Evolutionary conservation across 2,329 filamentous ascomycete genomes (phyloP), one percentile per base, ranked within the genome.

Genomic region (Pestalotiopsis sp.): DNA sequence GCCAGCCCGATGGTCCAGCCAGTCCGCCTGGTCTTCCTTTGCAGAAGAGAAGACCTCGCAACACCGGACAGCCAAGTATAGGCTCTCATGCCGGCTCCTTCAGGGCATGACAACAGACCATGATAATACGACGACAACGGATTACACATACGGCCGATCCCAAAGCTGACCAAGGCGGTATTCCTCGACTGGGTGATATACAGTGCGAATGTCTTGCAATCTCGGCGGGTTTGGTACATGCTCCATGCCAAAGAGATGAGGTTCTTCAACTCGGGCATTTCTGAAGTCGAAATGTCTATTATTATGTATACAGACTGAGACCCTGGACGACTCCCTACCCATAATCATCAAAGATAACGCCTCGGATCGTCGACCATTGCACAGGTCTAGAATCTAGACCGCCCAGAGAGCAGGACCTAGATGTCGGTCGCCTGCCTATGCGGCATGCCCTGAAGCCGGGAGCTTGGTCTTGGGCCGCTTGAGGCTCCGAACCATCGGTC

Each of bases 401-500:
- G 45, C 45, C 45, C 45, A 52, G 17, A 52, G 17, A 23, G 17
- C 45, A 52, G 45, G 45, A 52, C n/a, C 45, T 52, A 52, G 45
- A 52, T 52, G 45, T 20, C 17, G 11, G 45, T 52, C 45, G 17
- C 14, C 45, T 52, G 20, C 45, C 31, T 36, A 52, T n/a, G 23
- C 17, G 45, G 17, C 14, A 9, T 17, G 14, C 45, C 45, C 20
- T n/a, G 45, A n/a, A 52, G 45, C 20, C 45, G 45, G 45, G n/a
- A 52, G 45, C 7, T 52, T 52, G 45, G 45, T 52, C 45, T 52
- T 40, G 20, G 23, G 41, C n/a, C 20, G 52, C n/a, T 20, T 66
- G 65, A 66, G 65, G 65, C 65, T 66, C 65, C 27, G 60, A 45
- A 40, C 64, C 52, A 60, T 66, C 58, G 64, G 45, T 25, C 64